Base-by-base conservation (phyloP, 1,284 basidiomycete genomes). In the Phylloporus sp. region DNA sequence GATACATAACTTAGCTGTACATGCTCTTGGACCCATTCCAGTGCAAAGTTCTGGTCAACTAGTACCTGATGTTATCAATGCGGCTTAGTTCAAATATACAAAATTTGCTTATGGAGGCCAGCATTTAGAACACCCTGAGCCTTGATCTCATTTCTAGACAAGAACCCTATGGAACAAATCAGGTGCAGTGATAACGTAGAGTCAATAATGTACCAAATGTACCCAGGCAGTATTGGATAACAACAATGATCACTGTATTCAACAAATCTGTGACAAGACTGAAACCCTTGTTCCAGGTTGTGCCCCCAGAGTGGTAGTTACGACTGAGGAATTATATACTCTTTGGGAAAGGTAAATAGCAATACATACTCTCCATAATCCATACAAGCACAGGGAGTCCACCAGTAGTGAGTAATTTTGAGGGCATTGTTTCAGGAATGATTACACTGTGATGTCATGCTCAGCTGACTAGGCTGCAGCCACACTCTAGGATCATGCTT, bases 191-290 rank as follows among this genome's bases (percentile, higher is more conserved):
- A 59, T 10, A 35, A 32, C 4, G 20, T n/a, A 11, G 23, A 47
- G n/a, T 29, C 3, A 11, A 17, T 37, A 32, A 6, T 69, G 41
- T 67, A 81, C 85, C 84, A 56, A 82, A 85, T 25, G 80, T 68
- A 5, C 84, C 84, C 0, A 85, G 73, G 39, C 83, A 78, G 66
- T 85, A 84, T 71, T 85, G 82, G 19, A 83, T 77, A 20, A 78
- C 64, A 6, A 85, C 82, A 1, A 77, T 78, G 2, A 85, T 63
- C 17, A 81, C 72, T 7, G 75, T 75, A 17, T 79, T 70, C 56
- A 68, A 20, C 8, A 76, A 77, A 43, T 73, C 68, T 6, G 15
- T 41, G 2, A 77, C 37, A 20, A 75, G 66, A 60, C 72, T 60
- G 0, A 32, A 64, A 11, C 75, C 74, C 23, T 77, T 58, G 52